Conservation (phyloP, 1,284 basidiomycete species). For the Ustilago loliicola region DNA sequence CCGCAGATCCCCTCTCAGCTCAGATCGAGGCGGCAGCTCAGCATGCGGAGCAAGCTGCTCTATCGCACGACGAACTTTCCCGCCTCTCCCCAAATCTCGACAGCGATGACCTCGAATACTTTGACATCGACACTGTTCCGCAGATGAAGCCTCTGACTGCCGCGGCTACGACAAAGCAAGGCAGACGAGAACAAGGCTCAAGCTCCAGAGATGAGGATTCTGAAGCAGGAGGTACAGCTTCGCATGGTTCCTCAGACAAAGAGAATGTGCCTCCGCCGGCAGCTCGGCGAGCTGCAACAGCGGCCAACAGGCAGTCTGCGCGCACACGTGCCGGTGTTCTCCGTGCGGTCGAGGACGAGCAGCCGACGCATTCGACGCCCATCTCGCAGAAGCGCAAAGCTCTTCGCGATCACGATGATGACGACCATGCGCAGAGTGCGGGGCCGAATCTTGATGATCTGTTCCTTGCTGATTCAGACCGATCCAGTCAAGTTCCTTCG, state of each 20-base stretch:
- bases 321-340: conserved; percentile 21
- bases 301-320: conserved; percentile 1
- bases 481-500: conserved; percentile 24
- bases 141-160: conserved; percentile 4
- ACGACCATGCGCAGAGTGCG: background rate
- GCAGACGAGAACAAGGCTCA: background rate
- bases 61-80: conserved; percentile 15
- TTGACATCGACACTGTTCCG: conserved; percentile 27
- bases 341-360: conserved; percentile 7
- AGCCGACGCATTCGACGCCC: conserved; percentile 36
- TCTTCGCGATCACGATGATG: background rate
- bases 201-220: conserved; percentile 3
- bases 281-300: background rate
- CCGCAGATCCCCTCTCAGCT: conserved; percentile 4
- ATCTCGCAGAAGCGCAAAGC: conserved; percentile 11
- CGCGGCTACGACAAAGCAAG: background rate
- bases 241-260: conserved; percentile 43
- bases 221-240: background rate
- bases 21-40: conserved; percentile 25
- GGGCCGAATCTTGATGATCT: conserved; percentile 19
- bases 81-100: conserved; percentile 29
- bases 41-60: background rate
- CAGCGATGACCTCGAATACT: conserved; percentile 44
- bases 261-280: conserved; percentile 40
- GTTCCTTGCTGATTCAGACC: conserved; percentile 16